Base-by-base conservation (phyloP, 495 filamentous ascomycete species). In the Tuber magnatum region DNA sequence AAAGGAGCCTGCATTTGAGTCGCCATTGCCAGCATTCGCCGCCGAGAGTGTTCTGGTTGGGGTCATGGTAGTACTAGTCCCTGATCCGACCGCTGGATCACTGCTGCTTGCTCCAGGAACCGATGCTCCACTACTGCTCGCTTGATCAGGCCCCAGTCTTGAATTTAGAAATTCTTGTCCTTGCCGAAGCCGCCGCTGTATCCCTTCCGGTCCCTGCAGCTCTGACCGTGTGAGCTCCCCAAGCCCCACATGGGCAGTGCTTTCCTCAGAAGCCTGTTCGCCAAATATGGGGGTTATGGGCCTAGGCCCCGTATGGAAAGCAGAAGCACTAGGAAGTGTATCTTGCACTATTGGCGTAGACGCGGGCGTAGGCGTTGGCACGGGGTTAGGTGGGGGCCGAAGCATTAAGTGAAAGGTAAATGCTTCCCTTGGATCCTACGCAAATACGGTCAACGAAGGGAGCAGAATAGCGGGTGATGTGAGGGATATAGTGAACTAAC, bases 401-500 rank as follows among this genome's bases (percentile, higher is more conserved):
- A 65, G 56, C 56, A 65, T 65, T 10, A 65, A 65, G 14, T 65
- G 56, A 65, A 65, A 65, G 12, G 56, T 65, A 35, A 65, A 65
- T 4, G 28, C 56, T 35, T 65, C 56, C 56, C 14, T 65, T 4
- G 28, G 56, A 32, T 65, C 56, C 56, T 65, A 35, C 18, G 56
- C 18, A 35, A 35, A 65, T 35, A 35, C 28, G 56, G 28, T 65
- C 28, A 65, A 28, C 28, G 28, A 35, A 35, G 56, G n/a, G 32
- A 20, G 32, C 5, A 14, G 56, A 5, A 35, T 35, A 16, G 32
- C 12, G n/a, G 14, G 32, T 8, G 56, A 18, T 65, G 28, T 32
- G 28, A 20, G 56, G 16, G 41, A 68, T 28, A 48, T 22, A 68
- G 65, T 79, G 75, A 76, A 68, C 76, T 70, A 73, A 48, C 73